phyloP scores from a whole-genome alignment of 2,329 filamentous ascomycete genomes.

The Beauveria asiatica region DNA sequence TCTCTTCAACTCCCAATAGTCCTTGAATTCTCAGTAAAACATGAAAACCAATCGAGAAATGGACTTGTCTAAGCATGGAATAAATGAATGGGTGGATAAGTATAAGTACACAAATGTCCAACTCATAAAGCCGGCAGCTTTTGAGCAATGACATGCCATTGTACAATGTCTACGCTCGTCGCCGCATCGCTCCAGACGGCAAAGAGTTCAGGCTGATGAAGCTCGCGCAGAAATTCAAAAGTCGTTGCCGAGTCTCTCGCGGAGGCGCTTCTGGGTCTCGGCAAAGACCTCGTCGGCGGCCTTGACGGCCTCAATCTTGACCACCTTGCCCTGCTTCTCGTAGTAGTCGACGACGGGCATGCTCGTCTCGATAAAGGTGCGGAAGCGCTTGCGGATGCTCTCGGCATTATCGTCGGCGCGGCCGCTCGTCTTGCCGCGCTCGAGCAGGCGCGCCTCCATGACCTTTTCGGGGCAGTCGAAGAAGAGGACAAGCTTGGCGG shows the following conservation, averaged over 20 bases:
- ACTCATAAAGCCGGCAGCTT: neutral
- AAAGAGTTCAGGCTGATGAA: neutral
- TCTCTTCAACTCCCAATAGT: neutral
- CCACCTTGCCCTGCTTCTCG: conserved; percentile 65
- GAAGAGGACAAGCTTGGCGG: conserved; percentile 79
- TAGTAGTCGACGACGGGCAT: conserved; percentile 95
- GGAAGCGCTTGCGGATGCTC: conserved; percentile 93
- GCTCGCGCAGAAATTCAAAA: neutral
- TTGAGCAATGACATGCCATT: neutral
- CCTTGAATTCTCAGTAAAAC: neutral
- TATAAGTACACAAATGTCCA: neutral
- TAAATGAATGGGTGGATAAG: neutral
- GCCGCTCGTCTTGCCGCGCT: conserved; percentile 88
- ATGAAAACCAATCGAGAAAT: neutral
- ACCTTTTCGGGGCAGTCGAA: conserved; percentile 86
- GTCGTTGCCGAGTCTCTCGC: conserved; percentile 35
- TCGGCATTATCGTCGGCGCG: conserved; percentile 90
- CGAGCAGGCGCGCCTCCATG: conserved; percentile 75
- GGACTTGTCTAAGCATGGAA: neutral
- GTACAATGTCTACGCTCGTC: neutral
- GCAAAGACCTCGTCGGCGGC: conserved; percentile 53
- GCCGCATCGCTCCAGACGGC: neutral
- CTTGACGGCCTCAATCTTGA: conserved; percentile 68
- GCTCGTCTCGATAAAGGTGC: conserved; percentile 86
- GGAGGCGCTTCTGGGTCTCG: conserved; percentile 43